phyloP scores from a whole-genome alignment of 2,329 filamentous ascomycete genomes.

The Penicillium vulpinum region DNA sequence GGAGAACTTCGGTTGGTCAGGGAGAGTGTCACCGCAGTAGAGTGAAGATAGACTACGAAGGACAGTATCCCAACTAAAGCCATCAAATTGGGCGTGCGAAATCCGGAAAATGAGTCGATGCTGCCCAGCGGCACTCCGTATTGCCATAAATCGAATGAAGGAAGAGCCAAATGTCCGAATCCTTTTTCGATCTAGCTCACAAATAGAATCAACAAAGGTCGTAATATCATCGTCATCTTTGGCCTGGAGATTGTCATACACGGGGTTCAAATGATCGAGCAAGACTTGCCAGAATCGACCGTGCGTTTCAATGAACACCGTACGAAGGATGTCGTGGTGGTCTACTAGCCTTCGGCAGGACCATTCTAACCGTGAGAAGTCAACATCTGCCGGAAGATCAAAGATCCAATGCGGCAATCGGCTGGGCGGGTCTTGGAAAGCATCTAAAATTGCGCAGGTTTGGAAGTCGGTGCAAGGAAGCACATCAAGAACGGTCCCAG shows the following conservation, averaged over 20 bases:
- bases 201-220: background rate
- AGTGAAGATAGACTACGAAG: background rate
- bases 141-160: background rate
- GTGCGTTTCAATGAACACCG: background rate
- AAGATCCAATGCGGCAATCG: background rate
- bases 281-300: background rate
- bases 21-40: background rate
- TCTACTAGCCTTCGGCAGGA: background rate
- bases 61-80: background rate
- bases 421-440: background rate
- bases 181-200: background rate
- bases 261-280: background rate
- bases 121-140: background rate
- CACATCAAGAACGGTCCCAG: background rate
- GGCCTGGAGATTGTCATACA: background rate
- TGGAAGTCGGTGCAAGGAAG: constrained; percentile 2
- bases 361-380: background rate
- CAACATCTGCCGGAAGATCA: background rate
- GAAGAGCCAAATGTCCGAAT: background rate
- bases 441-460: background rate
- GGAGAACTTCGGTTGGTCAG: background rate
- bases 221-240: background rate
- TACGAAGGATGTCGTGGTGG: background rate
- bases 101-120: background rate
- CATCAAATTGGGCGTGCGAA: background rate